phyloP scores from a whole-genome alignment of 305 asterid genomes.

The Salvia sclarea region DNA sequence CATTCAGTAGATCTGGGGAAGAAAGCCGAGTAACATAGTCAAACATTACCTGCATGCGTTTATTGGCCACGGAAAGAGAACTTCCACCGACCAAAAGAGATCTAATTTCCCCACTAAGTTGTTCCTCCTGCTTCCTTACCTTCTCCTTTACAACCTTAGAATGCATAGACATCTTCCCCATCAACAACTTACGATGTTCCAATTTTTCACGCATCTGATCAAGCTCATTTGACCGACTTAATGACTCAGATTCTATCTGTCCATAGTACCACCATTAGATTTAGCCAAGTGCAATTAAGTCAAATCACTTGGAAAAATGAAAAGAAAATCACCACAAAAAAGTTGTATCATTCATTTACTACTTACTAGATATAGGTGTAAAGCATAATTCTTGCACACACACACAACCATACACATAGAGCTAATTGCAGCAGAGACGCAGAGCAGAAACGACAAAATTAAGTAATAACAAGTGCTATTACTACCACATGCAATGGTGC shows the following conservation, averaged over 20 bases:
- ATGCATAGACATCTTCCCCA: constrained; percentile 91
- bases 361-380: constrained; percentile 4
- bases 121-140: constrained; percentile 86
- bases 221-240: constrained; percentile 72
- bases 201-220: constrained; percentile 78
- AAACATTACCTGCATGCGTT: constrained; percentile 70
- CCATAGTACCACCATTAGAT: constrained; percentile 32
- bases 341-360: background rate
- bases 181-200: constrained; percentile 79
- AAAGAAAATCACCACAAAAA: constrained; percentile 6
- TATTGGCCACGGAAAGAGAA: constrained; percentile 78
- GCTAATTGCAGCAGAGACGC: background rate
- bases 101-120: constrained; percentile 74
- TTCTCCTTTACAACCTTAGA: constrained; percentile 84
- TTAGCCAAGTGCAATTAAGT: constrained; percentile 24
- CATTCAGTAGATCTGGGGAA: constrained; percentile 19
- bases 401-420: background rate
- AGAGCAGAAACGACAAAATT: background rate
- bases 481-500: background rate
- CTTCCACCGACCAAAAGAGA: constrained; percentile 81
- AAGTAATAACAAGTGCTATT: background rate
- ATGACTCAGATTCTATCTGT: constrained; percentile 81
- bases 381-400: constrained; percentile 3
- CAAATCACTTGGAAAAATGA: constrained; percentile 14
- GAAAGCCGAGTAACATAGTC: constrained; percentile 7